Conservation (phyloP, 495 filamentous ascomycete species). For the Penicillium argentinense region DNA sequence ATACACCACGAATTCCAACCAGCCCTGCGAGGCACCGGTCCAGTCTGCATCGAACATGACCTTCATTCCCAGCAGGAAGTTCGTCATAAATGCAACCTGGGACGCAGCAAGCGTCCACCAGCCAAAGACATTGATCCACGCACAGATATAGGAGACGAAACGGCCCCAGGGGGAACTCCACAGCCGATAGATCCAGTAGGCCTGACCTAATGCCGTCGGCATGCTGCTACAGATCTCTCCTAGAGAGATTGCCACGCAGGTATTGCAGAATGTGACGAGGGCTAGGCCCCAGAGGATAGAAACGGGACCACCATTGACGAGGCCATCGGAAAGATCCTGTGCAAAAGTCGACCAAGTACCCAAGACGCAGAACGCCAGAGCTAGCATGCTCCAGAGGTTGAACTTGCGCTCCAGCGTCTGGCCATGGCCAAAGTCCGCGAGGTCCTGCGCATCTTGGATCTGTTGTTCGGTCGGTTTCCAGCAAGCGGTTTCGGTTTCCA, state of each 20-base stretch:
- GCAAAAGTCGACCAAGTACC: constrained; percentile 49
- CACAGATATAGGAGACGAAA: constrained; percentile 46
- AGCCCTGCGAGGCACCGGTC: constrained; percentile 37
- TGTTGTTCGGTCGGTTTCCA: constrained; percentile 36
- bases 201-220: constrained; percentile 47
- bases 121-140: constrained; percentile 50
- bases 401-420: constrained; percentile 49
- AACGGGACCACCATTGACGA: constrained; percentile 44
- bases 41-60: constrained; percentile 40
- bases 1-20: constrained; percentile 47
- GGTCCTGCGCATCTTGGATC: constrained; percentile 47
- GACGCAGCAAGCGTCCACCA: constrained; percentile 50
- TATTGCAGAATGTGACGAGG: constrained; percentile 43
- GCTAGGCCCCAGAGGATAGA: constrained; percentile 49
- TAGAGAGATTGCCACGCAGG: constrained; percentile 45
- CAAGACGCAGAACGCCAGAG: constrained; percentile 45
- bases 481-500: constrained; percentile 27
- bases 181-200: constrained; percentile 46
- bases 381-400: constrained; percentile 47
- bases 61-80: constrained; percentile 48
- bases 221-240: constrained; percentile 48
- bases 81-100: constrained; percentile 48
- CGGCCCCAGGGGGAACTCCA: constrained; percentile 35
- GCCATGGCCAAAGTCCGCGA: constrained; percentile 50
- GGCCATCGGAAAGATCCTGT: constrained; percentile 41